Conservation (phyloP, 1,284 basidiomycete species). For the Trichosporon ovoides region DNA sequence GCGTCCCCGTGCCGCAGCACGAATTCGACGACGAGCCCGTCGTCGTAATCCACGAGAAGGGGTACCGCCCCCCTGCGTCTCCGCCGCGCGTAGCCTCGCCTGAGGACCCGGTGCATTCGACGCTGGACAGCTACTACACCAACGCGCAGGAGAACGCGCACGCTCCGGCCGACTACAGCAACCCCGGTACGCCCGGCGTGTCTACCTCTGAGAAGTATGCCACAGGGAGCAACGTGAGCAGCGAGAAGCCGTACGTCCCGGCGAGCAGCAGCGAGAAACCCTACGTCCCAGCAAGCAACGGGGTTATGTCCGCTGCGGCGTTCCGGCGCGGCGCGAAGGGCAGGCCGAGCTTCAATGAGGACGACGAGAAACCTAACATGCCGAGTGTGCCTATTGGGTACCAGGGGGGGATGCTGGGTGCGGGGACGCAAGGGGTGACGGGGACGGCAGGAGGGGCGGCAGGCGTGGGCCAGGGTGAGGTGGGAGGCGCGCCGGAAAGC, state of each 20-base stretch:
- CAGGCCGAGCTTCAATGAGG: not conserved
- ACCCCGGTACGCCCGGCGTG: not conserved
- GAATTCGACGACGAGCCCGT: not conserved
- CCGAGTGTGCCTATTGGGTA: too few relatives aligned
- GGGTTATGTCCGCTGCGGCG: not conserved
- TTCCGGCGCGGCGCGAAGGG: not conserved
- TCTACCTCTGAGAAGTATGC: not conserved
- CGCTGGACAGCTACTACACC: not conserved
- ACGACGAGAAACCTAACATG: too few relatives aligned
- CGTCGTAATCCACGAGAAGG: constrained; percentile 2
- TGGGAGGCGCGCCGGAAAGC: not conserved
- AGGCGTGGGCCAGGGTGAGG: not conserved
- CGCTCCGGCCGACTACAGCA: too few relatives aligned
- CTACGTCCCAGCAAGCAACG: not conserved
- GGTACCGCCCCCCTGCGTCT: not conserved
- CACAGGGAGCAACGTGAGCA: too few relatives aligned
- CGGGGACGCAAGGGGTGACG: too few relatives aligned
- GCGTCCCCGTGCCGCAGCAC: too few relatives aligned
- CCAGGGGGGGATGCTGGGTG: too few relatives aligned
- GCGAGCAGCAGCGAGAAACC: too few relatives aligned
- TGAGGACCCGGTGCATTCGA: not conserved
- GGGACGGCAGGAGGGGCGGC: too few relatives aligned
- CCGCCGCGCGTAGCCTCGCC: not conserved
- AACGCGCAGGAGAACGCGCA: not conserved
- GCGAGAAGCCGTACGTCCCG: too few relatives aligned